Conservation (phyloP, 2,329 filamentous ascomycete species). For the Stagonosporopsis vannaccii region DNA sequence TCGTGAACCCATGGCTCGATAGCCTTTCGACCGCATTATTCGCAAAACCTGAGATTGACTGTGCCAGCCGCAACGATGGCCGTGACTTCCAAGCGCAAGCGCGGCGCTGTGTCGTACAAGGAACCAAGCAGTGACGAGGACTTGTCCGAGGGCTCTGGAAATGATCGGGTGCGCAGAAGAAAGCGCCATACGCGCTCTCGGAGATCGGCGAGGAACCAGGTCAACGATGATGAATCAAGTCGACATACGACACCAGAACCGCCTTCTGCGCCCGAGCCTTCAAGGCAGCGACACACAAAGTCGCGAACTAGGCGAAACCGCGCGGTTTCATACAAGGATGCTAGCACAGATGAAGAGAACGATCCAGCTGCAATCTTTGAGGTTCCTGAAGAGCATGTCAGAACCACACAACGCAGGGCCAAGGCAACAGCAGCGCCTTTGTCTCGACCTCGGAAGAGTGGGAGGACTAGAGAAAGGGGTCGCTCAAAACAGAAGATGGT, state of each 20-base stretch:
- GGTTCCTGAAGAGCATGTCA: slow-evolving; percentile 22
- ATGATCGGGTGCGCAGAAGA: slow-evolving; percentile 14
- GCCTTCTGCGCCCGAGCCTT: slow-evolving; percentile 7
- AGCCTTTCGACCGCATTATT: background rate
- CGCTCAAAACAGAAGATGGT: slow-evolving; percentile 22
- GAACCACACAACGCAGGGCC: slow-evolving; percentile 19
- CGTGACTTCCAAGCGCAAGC: slow-evolving; percentile 45
- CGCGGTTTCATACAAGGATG: slow-evolving; percentile 44
- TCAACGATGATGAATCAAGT: slow-evolving; percentile 23
- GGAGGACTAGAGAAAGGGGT: background rate
- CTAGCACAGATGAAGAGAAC: slow-evolving; percentile 41
- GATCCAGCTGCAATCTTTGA: slow-evolving; percentile 40
- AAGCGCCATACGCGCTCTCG: slow-evolving; percentile 33
- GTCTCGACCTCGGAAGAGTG: slow-evolving; percentile 20
- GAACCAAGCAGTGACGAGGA: slow-evolving; percentile 48
- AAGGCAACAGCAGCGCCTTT: slow-evolving; percentile 14
- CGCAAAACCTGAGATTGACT: slow-evolving; percentile 1
- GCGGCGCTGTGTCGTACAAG: slow-evolving; percentile 46
- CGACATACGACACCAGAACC: slow-evolving; percentile 13
- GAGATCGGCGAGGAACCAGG: slow-evolving; percentile 34
- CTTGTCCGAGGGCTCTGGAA: slow-evolving; percentile 28
- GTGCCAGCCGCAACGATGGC: slow-evolving; percentile 29
- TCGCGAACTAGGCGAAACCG: slow-evolving; percentile 23
- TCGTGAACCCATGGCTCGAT: slow-evolving; percentile 2
- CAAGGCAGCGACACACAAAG: slow-evolving; percentile 6